Percentiles rank a stretch among this genome's conserved stretches.
Evolutionary conservation across 345 rosid species (phyloP).

Genomic region (Pistacia vera): DNA sequence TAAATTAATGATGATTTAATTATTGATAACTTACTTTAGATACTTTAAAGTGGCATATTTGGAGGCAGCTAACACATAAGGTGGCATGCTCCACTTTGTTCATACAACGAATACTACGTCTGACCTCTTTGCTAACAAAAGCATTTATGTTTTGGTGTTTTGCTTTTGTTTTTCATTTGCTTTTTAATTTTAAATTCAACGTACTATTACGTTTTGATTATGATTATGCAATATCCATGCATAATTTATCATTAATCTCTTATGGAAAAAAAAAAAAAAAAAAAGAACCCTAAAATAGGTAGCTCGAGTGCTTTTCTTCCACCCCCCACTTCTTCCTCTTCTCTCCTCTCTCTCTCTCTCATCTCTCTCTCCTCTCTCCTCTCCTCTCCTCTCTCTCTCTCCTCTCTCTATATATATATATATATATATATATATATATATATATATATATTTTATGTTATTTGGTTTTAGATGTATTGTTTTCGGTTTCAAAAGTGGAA

Average conservation of each 20-base stretch:
- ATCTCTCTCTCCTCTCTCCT: no score
- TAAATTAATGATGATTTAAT: neutral
- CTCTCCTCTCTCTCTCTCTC: no score
- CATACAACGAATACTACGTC: conserved; percentile 25
- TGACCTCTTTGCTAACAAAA: neutral
- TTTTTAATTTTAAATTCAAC: neutral
- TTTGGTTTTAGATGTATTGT: no score
- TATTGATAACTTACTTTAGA: neutral
- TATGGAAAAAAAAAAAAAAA: no score
- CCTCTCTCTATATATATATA: no score
- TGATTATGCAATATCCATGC: conserved; percentile 2
- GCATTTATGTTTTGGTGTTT: conserved; percentile 10
- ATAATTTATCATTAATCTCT: neutral
- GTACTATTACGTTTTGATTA: conserved; percentile 13
- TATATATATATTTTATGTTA: no score
- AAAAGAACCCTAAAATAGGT: no score
- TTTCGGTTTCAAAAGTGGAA: no score
- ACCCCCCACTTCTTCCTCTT: no score
- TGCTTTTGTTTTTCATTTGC: conserved; percentile 3
- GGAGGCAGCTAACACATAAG: conserved; percentile 33
- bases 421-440: neutral
- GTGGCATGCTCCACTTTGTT: conserved; percentile 51
- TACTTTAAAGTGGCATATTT: conserved; percentile 8
- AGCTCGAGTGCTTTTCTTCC: no score
- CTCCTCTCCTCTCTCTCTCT: no score